These are phyloP conservation scores for Coriolopsis trogii DNA, from an alignment of 1,284 basidiomycete genomes.

Conservation along the genomic window DNA sequence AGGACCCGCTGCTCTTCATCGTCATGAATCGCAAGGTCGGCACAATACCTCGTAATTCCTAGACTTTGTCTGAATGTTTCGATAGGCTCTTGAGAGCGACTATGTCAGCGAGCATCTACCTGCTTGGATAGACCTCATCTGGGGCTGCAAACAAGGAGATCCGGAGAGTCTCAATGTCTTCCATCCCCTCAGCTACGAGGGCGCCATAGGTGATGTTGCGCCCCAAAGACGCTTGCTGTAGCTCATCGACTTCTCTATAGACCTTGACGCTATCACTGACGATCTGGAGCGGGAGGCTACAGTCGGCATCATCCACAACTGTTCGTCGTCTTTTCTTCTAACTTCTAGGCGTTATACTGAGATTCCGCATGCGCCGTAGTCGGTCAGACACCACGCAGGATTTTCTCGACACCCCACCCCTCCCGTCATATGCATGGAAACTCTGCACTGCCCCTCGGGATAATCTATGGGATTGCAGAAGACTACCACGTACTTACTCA, in stretches of 20 bases:
- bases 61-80: background rate
- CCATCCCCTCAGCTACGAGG: constrained; percentile 94
- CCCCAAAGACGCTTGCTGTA: no score
- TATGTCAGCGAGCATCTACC: constrained; percentile 87
- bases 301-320: constrained; percentile 95
- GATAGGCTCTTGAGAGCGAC: constrained; percentile 86
- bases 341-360: constrained; percentile 9
- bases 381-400: constrained; percentile 87
- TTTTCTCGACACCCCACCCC: constrained; percentile 88
- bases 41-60: background rate
- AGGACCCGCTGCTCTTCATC: constrained; percentile 86
- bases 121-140: constrained; percentile 92
- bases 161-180: constrained; percentile 83
- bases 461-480: constrained; percentile 80
- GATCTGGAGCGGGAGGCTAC: constrained; percentile 89
- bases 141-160: constrained; percentile 89
- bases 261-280: constrained; percentile 84
- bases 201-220: constrained; percentile 67
- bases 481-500: constrained; percentile 68
- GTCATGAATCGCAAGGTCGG: constrained; percentile 76
- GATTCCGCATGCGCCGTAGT: constrained; percentile 55
- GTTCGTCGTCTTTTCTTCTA: constrained; percentile 43
- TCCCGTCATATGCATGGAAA: constrained; percentile 71
- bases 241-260: constrained; percentile 41
- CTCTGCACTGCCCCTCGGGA: constrained; percentile 69